Evolutionary conservation across 805 yeast genomes (phyloP).

Genomic region (Wickerhamiella galacta): DNA sequence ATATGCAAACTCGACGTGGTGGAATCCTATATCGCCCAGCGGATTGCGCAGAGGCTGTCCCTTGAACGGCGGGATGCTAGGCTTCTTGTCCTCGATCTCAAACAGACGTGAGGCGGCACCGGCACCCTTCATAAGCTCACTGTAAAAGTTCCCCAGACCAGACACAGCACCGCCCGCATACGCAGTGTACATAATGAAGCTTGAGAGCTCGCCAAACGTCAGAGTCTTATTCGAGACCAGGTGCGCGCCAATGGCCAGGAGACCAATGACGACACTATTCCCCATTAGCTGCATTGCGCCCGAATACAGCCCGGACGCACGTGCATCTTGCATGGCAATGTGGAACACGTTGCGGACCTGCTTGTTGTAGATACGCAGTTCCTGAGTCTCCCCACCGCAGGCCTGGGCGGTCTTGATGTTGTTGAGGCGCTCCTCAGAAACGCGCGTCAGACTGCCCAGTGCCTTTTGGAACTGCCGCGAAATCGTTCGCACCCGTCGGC

Average conservation of each 20-base stretch:
- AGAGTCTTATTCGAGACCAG: constrained; percentile 65
- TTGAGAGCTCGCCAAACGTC: constrained; percentile 75
- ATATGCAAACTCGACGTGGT: constrained; percentile 51
- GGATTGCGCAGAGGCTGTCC: constrained; percentile 34
- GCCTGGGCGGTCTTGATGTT: constrained; percentile 80
- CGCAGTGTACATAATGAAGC: constrained; percentile 89
- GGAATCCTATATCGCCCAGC: constrained; percentile 35
- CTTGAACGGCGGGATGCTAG: constrained; percentile 46
- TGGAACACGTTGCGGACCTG: constrained; percentile 50
- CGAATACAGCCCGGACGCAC: constrained; percentile 55
- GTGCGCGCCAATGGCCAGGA: constrained; percentile 64
- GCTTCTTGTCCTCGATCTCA: constrained; percentile 66
- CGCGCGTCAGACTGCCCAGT: constrained; percentile 72
- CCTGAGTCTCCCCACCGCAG: constrained; percentile 69
- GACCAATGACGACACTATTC: constrained; percentile 57
- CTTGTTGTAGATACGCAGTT: constrained; percentile 55
- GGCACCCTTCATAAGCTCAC: constrained; percentile 91
- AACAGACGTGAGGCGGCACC: constrained; percentile 90
- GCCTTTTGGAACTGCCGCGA: constrained; percentile 69
- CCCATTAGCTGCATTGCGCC: constrained; percentile 76
- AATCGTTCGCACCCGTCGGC: constrained; percentile 55
- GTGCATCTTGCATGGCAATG: constrained; percentile 67
- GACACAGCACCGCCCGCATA: constrained; percentile 87
- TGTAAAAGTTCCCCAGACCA: constrained; percentile 78
- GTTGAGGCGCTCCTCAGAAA: constrained; percentile 77